These are phyloP conservation scores for Pythium guiyangense DNA, from an alignment of 352 stramenopile genomes.

Conservation along the genomic window DNA sequence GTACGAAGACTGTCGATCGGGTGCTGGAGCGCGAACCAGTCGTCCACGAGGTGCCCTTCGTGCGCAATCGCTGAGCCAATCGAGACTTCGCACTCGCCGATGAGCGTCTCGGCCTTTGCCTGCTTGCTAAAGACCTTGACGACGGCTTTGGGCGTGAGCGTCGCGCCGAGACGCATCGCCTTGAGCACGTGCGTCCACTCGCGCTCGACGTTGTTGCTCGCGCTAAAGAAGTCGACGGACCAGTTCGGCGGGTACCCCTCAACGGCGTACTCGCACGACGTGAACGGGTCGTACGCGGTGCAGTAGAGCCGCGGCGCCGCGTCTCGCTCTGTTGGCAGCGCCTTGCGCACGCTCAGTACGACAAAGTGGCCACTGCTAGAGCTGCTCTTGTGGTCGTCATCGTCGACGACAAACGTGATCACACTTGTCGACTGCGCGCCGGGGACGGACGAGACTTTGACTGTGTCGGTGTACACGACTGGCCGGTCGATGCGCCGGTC, in stretches of 20 bases:
- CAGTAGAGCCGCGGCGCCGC: constrained; percentile 51
- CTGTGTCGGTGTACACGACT: constrained; percentile 74
- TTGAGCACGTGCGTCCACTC: constrained; percentile 49
- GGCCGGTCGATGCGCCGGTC: constrained; percentile 58
- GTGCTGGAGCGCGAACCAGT: constrained; percentile 46
- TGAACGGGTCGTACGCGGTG: constrained; percentile 80
- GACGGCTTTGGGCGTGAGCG: constrained; percentile 61
- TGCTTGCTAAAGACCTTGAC: constrained; percentile 74
- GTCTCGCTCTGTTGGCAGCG: constrained; percentile 24
- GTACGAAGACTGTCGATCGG: constrained; percentile 15
- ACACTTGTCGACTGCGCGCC: constrained; percentile 29
- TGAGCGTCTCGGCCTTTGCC: constrained; percentile 52
- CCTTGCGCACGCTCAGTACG: constrained; percentile 60
- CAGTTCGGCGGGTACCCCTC: constrained; percentile 59
- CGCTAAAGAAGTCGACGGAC: constrained; percentile 65
- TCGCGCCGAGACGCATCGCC: constrained; percentile 45
- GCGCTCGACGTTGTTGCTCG: constrained; percentile 33
- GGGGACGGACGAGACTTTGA: constrained; percentile 46
- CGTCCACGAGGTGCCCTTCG: constrained; percentile 71
- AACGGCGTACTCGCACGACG: constrained; percentile 71
- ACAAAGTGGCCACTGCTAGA: constrained; percentile 59
- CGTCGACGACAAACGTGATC: constrained; percentile 44
- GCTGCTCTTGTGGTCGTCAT: constrained; percentile 12
- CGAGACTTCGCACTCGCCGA: constrained; percentile 74
- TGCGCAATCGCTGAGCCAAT: constrained; percentile 65